Base-by-base conservation (phyloP, 257 asterid genomes). In the Plantago elongata region DNA sequence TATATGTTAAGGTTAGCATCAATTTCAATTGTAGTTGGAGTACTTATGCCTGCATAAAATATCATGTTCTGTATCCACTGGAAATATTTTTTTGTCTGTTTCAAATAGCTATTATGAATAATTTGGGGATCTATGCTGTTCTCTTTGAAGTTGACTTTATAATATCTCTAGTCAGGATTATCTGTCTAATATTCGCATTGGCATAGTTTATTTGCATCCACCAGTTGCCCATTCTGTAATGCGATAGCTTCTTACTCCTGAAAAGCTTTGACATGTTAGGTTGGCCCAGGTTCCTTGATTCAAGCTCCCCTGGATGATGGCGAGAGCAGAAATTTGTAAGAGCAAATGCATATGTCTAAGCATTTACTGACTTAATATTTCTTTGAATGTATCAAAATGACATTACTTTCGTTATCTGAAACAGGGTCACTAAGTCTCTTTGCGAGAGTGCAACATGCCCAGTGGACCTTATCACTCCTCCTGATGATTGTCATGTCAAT, bases 401-500 rank as follows among this genome's bases (percentile, higher is more conserved):
- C 61, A 57, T 60, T 77, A 45, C 29, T 62, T 22, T 62, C 64
- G 63, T 66, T 45, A 60, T 71, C 66, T 70, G 63, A 66, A 65
- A 75, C 72, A 91, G 98, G 95, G 88, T 79, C 68, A 88, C 92
- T 5, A 82, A 79, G 77, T 76, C 94, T 57, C 98, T 88, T 65
- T 91, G 98, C 62, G 94, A 78, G 74, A 84, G 84, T 77, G 56
- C 92, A 64, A 71, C 73, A 64, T 91, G 98, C 77, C 98, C 98
- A 58, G 51, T 56, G 82, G 98, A 91, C 81, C 78, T 91, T 74
- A 86, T 91, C 68, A 69, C 80, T 65, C 98, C 98, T 51, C 98
- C 96, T 47, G 98, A 91, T 73, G 98, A 91, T 77, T 91, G 98
- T 68, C 96, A 91, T 81, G 98, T 84, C 70, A 91, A 91, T 75